These are phyloP conservation scores for Ambispora gerdemannii DNA, from an alignment of 192 early-diverging fungal species.

Conservation along the genomic window DNA sequence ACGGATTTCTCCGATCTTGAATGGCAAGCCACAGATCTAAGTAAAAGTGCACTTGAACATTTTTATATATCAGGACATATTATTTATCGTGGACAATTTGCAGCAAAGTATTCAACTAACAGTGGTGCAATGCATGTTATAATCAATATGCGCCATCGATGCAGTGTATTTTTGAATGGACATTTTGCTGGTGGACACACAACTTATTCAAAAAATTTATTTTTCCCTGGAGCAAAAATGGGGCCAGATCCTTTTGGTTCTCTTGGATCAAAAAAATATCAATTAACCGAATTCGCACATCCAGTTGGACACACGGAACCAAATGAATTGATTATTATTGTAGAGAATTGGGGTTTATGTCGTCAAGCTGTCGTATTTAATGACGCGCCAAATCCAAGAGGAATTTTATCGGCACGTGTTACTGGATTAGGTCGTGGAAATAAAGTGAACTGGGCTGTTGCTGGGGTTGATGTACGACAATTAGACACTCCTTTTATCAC, in stretches of 20 bases:
- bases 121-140: slow-evolving; percentile 44
- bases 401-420: slow-evolving; percentile 63
- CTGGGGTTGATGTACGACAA: slow-evolving; percentile 71
- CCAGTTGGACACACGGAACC: slow-evolving; percentile 41
- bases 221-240: slow-evolving; percentile 60
- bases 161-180: slow-evolving; percentile 68
- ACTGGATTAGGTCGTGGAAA: slow-evolving; percentile 50
- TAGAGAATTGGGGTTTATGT: slow-evolving; percentile 76
- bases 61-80: slow-evolving; percentile 20
- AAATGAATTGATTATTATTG: slow-evolving; percentile 68
- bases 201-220: slow-evolving; percentile 60
- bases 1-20: slow-evolving; percentile 34
- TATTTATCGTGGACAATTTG: slow-evolving; percentile 1
- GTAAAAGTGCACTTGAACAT: slow-evolving; percentile 28
- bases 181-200: slow-evolving; percentile 74
- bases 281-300: slow-evolving; percentile 41
- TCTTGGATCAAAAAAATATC: slow-evolving; percentile 58
- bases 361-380: slow-evolving; percentile 68
- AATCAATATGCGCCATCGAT: slow-evolving; percentile 71
- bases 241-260: slow-evolving; percentile 63
- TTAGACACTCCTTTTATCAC: slow-evolving; percentile 57
- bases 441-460: slow-evolving; percentile 62
- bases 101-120: slow-evolving; percentile 33
- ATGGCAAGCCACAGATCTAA: slow-evolving; percentile 33
- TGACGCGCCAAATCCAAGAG: slow-evolving; percentile 72